These are phyloP conservation scores for Trichoderma virens DNA, from an alignment of 495 filamentous ascomycete species.

Conservation along the genomic window DNA sequence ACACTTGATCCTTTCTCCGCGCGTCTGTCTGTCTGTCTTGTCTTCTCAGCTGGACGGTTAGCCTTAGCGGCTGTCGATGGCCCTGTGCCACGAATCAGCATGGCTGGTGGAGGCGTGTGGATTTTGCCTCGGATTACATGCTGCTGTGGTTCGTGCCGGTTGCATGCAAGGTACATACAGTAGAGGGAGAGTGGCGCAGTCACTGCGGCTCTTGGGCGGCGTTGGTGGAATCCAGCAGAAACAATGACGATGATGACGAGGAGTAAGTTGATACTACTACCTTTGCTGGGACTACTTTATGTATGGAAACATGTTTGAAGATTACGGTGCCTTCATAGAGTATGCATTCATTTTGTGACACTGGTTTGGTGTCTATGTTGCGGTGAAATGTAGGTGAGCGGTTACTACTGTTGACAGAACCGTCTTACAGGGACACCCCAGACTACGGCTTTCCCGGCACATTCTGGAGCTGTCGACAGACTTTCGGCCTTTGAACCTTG, in stretches of 20 bases:
- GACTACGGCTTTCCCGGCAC: not conserved
- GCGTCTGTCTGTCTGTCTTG: too few relatives aligned
- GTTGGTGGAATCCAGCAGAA: not conserved
- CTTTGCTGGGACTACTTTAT: too few relatives aligned
- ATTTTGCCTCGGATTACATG: too few relatives aligned
- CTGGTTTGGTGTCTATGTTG: not conserved
- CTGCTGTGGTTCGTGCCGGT: too few relatives aligned
- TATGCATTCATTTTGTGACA: not conserved
- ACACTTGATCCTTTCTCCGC: too few relatives aligned
- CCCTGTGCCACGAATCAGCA: not conserved
- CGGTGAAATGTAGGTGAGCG: not conserved
- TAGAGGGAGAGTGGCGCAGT: not conserved
- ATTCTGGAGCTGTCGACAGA: not conserved
- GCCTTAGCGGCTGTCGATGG: not conserved
- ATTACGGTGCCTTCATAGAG: too few relatives aligned
- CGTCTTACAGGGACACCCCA: not conserved
- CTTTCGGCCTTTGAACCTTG: not conserved
- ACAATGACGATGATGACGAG: not conserved
- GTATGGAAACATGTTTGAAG: not conserved
- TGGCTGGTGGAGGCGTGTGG: not conserved
- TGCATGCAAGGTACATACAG: slow-evolving; percentile 5
- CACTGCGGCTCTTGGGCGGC: not conserved
- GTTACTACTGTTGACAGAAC: too few relatives aligned
- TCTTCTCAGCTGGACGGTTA: too few relatives aligned
- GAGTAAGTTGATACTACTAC: not conserved